Evolutionary conservation across 2,329 filamentous ascomycete species (phyloP).

Genomic region (Bipolaris bicolor): DNA sequence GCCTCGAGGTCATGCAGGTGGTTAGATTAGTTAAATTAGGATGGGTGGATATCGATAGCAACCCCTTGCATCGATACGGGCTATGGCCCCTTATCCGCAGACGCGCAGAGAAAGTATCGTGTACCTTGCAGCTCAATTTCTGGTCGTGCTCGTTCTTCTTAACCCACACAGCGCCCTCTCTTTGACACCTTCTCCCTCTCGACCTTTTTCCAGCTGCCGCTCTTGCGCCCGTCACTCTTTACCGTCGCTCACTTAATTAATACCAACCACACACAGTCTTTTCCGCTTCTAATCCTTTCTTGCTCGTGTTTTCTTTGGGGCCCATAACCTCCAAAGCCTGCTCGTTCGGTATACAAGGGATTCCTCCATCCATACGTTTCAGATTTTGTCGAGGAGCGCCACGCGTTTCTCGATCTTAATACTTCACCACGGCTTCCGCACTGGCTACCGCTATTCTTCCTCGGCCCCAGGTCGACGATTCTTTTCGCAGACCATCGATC

Average conservation of each 20-base stretch:
- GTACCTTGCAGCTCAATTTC: conserved; percentile 32
- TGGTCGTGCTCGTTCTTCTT: conserved; percentile 26
- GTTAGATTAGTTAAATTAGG: conserved; percentile 45
- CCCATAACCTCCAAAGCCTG: conserved; percentile 22
- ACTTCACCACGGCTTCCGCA: conserved; percentile 60
- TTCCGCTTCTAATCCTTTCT: conserved; percentile 16
- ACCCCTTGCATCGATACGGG: conserved; percentile 36
- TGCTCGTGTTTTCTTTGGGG: conserved; percentile 23
- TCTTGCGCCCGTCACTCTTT: conserved; percentile 36
- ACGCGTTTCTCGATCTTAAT: conserved; percentile 46
- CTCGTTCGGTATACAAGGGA: conserved; percentile 14
- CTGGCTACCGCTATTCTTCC: conserved; percentile 64
- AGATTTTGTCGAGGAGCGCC: conserved; percentile 37
- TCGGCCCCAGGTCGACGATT: conserved; percentile 64
- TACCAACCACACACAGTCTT: conserved; percentile 30
- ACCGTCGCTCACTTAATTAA: conserved; percentile 28
- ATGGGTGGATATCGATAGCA: conserved; percentile 44
- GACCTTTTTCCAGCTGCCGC: conserved; percentile 33
- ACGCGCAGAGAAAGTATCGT: conserved; percentile 37
- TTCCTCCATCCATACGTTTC: conserved; percentile 10
- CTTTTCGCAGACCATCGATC: conserved; percentile 56
- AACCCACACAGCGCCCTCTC: conserved; percentile 19
- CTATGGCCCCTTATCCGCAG: conserved; percentile 30
- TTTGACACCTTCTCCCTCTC: conserved; percentile 20
- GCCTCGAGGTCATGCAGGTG: conserved; percentile 42